Evolutionary conservation across 345 rosid genomes (phyloP), one percentile per base, ranked within the genome.

Genomic region (Alliaria petiolata): DNA sequence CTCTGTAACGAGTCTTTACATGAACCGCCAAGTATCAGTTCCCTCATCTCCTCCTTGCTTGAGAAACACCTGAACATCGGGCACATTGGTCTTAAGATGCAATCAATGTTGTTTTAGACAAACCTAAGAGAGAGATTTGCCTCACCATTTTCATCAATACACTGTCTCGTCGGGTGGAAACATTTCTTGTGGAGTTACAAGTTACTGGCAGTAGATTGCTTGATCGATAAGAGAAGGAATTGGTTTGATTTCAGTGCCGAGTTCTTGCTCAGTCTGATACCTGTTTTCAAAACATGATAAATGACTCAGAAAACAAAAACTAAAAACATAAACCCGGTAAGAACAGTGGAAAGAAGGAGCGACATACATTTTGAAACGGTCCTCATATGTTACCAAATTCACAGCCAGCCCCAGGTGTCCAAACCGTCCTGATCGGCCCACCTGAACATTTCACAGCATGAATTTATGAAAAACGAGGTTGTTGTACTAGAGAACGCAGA

Each of bases 381-480:
- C 99, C 82, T 95, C 99, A 40, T 87, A 95, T 34, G 99, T 95
- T 72, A 95, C 91, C 86, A 95, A 81, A 84, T 95, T 95, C 84
- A 95, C 99, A 69, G 99, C 99, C 64, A 95, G 70, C n/a, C 99
- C 99, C 39, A 95, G 99, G 82, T 95, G 99, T 46, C 99, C 99
- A 80, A 90, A 95, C 73, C 99, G 89, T 82, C 98, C 99, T 19
- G 99, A 95, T 63, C 98, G 89, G 55, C 99, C 99, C 69, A 95
- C 98, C 99, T 92, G 83, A 22, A 55, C 34, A 42, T 56, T 40
- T 52, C 36, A 53, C 28, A 22, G 59, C 51, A 36, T 10, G 63
- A 17, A 25, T 40, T 52, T 16, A n/a, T n/a, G 20, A 39, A 59
- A 42, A 40, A 59, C 35, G 57, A 45, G 40, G n/a, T 45, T 20